Conservation (phyloP, 768 basidiomycete species). For the Cyathus striatus region DNA sequence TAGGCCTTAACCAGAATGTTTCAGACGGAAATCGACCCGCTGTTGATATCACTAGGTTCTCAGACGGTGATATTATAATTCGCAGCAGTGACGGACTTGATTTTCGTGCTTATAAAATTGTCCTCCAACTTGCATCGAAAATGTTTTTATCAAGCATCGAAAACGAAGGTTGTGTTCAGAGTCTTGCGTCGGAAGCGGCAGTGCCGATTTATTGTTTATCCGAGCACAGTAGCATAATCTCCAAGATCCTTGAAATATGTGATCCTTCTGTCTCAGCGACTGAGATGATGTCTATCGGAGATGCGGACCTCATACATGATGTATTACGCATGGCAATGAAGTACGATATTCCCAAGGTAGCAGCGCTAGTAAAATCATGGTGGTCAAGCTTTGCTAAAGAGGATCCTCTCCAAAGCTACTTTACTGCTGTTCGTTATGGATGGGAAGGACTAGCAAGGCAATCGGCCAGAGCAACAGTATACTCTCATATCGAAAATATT, state of each 20-base stretch:
- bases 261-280: not conserved
- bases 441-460: not conserved
- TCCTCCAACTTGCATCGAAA: too few relatives aligned
- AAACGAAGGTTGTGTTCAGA: not conserved
- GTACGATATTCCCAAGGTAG: not conserved
- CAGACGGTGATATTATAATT: too few relatives aligned
- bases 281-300: not conserved
- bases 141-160: not conserved
- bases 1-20: too few relatives aligned
- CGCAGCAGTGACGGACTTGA: too few relatives aligned
- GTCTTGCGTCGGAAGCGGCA: not conserved
- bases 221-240: not conserved
- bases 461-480: not conserved
- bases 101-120: too few relatives aligned
- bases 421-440: not conserved
- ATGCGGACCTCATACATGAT: not conserved
- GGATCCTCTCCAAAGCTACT: not conserved
- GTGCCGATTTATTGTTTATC: not conserved
- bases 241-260: not conserved
- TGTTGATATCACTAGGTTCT: too few relatives aligned
- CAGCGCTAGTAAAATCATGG: not conserved
- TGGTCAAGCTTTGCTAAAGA: not conserved
- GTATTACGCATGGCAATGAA: not conserved
- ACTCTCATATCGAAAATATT: not conserved
- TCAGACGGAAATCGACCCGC: too few relatives aligned